Conservation (phyloP, 371 early-diverging fungal genomes). For the Mucor circinelloides region DNA sequence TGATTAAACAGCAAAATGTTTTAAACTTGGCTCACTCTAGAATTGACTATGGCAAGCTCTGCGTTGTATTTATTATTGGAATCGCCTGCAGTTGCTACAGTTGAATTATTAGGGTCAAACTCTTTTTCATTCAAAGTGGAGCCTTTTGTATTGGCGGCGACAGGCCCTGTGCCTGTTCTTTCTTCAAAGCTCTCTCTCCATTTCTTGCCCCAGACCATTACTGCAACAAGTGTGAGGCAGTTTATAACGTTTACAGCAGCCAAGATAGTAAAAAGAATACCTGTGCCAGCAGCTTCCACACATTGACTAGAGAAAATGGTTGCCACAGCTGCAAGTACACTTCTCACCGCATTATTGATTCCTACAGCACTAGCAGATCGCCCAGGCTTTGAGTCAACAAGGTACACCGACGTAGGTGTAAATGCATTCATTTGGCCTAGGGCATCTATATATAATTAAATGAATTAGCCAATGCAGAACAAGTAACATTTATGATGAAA, state of each 20-base stretch:
- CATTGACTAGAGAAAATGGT: constrained; percentile 28
- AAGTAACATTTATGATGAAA: constrained; percentile 41
- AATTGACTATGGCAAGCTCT: background rate
- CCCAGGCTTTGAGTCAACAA: constrained; percentile 58
- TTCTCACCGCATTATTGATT: constrained; percentile 51
- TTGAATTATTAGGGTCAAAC: background rate
- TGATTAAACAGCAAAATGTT: background rate
- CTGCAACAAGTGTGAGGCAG: constrained; percentile 15
- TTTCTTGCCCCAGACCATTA: constrained; percentile 23
- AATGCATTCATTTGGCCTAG: constrained; percentile 41
- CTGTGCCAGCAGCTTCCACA: constrained; percentile 24
- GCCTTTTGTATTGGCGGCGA: background rate
- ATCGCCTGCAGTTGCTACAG: background rate
- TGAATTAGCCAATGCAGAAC: background rate
- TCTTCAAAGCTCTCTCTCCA: constrained; percentile 26
- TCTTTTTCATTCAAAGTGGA: background rate
- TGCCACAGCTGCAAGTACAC: constrained; percentile 36
- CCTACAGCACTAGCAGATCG: constrained; percentile 58
- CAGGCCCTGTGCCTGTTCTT: background rate
- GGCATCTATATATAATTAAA: constrained; percentile 17
- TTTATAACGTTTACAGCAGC: constrained; percentile 32
- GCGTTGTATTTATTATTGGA: background rate
- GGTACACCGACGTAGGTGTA: constrained; percentile 52
- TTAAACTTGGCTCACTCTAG: background rate
- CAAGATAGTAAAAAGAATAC: constrained; percentile 24